Percentiles rank a stretch among this genome's conserved stretches.
Conservation (phyloP, 1,139 yeast genomes). For the Groenewaldozyma sp. region DNA sequence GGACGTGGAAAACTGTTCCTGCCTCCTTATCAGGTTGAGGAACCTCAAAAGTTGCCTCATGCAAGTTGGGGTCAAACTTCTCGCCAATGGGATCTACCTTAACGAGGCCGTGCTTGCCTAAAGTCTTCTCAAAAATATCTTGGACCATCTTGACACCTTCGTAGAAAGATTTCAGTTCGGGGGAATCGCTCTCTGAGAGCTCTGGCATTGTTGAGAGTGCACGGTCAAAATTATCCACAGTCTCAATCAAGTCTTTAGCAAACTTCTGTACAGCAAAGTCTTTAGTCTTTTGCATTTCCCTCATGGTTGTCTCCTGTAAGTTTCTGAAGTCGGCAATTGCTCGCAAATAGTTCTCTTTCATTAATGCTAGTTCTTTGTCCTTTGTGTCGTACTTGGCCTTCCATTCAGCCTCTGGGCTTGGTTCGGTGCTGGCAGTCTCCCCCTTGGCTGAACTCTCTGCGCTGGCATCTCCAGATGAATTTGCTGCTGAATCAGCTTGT, state of each 20-base stretch:
- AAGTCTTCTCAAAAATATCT: slow-evolving; percentile 77
- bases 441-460: slow-evolving; percentile 16
- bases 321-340: slow-evolving; percentile 90
- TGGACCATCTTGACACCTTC: slow-evolving; percentile 93
- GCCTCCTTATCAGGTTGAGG: slow-evolving; percentile 87
- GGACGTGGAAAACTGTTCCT: slow-evolving; percentile 88
- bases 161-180: slow-evolving; percentile 64
- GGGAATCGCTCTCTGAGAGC: slow-evolving; percentile 36
- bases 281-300: slow-evolving; percentile 77
- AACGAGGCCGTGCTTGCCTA: slow-evolving; percentile 67
- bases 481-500: slow-evolving; percentile 10
- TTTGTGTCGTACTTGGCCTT: slow-evolving; percentile 48
- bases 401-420: too few relatives aligned
- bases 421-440: too few relatives aligned
- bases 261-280: slow-evolving; percentile 91
- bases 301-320: slow-evolving; percentile 81
- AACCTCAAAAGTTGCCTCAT: slow-evolving; percentile 87
- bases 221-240: slow-evolving; percentile 84
- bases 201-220: slow-evolving; percentile 68
- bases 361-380: slow-evolving; percentile 72
- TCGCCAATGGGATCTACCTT: slow-evolving; percentile 82
- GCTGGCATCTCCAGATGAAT: too few relatives aligned
- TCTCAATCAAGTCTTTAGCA: slow-evolving; percentile 82
- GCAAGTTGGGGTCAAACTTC: slow-evolving; percentile 81
- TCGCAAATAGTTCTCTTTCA: slow-evolving; percentile 76